Evolutionary conservation across 2,329 filamentous ascomycete species (phyloP).

Genomic region (Penicillium sp.): DNA sequence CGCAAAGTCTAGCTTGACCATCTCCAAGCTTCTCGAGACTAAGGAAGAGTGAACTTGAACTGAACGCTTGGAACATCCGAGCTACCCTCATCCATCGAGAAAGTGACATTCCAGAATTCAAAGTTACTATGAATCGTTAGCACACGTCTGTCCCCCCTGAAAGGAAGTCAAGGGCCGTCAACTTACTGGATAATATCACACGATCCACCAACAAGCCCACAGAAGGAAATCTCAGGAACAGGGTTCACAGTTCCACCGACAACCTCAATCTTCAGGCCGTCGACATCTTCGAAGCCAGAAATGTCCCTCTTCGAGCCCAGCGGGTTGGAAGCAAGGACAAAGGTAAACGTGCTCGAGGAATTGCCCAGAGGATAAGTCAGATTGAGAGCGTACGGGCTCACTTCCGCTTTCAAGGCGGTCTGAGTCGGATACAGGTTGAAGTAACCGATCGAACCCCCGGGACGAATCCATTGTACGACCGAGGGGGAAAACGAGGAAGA

Average conservation of each 20-base stretch:
- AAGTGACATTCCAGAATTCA: conserved; percentile 8
- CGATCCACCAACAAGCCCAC: neutral
- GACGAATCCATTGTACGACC: conserved; percentile 59
- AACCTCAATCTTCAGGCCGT: conserved; percentile 6
- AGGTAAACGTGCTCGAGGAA: neutral
- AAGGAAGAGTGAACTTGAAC: conserved; percentile 6
- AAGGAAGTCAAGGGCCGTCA: neutral
- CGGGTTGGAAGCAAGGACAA: conserved; percentile 1
- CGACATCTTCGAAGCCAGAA: neutral
- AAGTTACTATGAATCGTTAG: conserved; percentile 3
- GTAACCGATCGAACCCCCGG: conserved; percentile 2
- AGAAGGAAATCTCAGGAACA: conserved; percentile 6
- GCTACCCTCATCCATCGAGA: conserved; percentile 2
- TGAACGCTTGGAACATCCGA: conserved; percentile 1
- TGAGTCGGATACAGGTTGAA: conserved; percentile 4
- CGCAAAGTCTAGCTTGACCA: neutral
- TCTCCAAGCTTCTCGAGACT: neutral
- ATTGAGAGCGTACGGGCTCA: conserved; percentile 7
- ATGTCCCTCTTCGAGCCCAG: conserved; percentile 2
- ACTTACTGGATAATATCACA: conserved; percentile 8
- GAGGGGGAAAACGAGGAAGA: conserved; percentile 61
- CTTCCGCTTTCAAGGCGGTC: neutral
- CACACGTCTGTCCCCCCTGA: neutral
- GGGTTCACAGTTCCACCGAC: conserved; percentile 7
- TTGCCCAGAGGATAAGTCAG: conserved; percentile 4